Base-by-base conservation (phyloP, 805 yeast species). In the Blastobotrys terrestris region DNA sequence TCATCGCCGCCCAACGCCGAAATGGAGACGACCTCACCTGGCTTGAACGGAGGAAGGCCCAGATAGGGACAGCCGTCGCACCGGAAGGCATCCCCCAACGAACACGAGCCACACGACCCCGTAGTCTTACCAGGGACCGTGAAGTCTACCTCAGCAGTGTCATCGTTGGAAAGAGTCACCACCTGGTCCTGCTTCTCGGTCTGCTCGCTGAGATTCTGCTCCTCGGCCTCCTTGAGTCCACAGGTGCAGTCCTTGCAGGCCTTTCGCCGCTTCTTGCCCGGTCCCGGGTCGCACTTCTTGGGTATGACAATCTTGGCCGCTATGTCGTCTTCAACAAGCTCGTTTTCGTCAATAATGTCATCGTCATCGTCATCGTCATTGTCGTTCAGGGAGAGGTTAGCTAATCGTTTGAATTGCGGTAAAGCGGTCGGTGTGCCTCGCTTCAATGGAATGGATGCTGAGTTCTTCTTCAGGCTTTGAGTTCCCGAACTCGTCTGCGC, bases 221-320 rank as follows among this genome's bases (percentile, higher is more conserved):
- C 74, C 72, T 94, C 97, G 50, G 78, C 70, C 67, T 94, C 99
- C 61, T 86, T 90, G 58, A 94, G 76, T 4, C 99, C 99, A 74
- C 99, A 94, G 0, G 97, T 85, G 70, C 99, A 94, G 70, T 94
- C 97, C 71, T 91, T 94, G 74, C 99, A 94, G 0, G 99, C 99
- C 71, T 84, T 89, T 73, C 92, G 81, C 67, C 96, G 78, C 70
- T 77, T 79, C 60, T 72, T 71, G 19, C 74, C 73, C 1, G 72
- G 69, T 2, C 67, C 68, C 2, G 72, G 73, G 22, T 77, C 79
- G 64, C 88, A 82, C 59, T 77, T 75, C 47, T 77, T 74, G 14
- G 94, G 92, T 31, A 78, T 74, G 21, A 79, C 73, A 48, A 81
- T 70, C 55, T 75, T 72, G 47, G 57, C 64, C 2, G 57, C 47